Percentiles rank a stretch among this genome's conserved stretches.
phyloP scores from a whole-genome alignment of 2,329 filamentous ascomycete genomes.

The Diaporthe humulicola region DNA sequence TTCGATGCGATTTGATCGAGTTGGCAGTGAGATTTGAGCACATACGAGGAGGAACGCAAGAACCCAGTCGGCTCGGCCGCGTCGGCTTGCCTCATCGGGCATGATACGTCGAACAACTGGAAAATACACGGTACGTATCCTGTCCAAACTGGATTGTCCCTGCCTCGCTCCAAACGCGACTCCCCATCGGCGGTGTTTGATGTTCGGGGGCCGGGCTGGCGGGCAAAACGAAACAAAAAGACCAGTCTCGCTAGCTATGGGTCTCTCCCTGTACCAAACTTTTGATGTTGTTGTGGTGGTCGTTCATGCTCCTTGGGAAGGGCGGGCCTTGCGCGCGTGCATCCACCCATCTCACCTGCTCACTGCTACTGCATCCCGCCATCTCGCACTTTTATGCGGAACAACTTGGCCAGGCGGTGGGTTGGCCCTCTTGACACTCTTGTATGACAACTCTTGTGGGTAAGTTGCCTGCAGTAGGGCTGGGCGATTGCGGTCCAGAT shows the following conservation, averaged over 20 bases:
- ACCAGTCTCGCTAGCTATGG: conserved; percentile 21
- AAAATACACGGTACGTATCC: not conserved
- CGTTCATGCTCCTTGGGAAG: not conserved
- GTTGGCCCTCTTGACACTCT: not conserved
- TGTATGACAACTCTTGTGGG: not conserved
- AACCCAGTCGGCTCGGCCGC: not conserved
- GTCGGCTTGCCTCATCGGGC: conserved; percentile 21
- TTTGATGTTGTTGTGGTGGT: too few relatives aligned
- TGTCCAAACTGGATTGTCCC: not conserved
- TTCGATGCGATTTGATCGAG: not conserved
- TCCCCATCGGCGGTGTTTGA: conserved; percentile 10
- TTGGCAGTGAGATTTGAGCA: not conserved
- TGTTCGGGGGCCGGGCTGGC: not conserved
- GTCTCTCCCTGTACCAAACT: not conserved
- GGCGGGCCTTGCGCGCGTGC: not conserved
- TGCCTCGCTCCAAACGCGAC: not conserved
- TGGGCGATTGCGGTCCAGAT: conserved; percentile 17
- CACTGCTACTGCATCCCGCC: not conserved
- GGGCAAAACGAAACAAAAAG: conserved; percentile 12
- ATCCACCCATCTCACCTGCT: not conserved
- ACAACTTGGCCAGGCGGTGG: conserved; percentile 20
- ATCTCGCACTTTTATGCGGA: conserved; percentile 33
- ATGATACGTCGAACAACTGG: conserved; percentile 25
- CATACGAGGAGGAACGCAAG: not conserved
- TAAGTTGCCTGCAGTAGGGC: conserved; percentile 26